Evolutionary conservation across 2,329 filamentous ascomycete species (phyloP).

Genomic region (Cercospora sojina): DNA sequence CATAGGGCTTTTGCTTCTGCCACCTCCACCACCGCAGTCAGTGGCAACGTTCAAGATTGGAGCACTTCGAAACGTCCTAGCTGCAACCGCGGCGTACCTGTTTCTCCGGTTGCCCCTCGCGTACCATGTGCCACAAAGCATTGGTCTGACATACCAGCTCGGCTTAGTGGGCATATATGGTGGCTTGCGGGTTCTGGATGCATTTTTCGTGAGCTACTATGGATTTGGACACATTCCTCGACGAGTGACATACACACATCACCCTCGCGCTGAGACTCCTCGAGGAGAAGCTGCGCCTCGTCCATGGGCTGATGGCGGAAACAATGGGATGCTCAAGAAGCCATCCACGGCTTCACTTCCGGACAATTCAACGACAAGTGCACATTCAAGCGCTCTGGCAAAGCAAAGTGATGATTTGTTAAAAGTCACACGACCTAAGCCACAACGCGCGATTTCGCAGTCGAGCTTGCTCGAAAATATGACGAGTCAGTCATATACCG

Average conservation of each 20-base stretch:
- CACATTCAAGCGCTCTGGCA: conserved; percentile 9
- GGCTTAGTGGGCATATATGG: conserved; percentile 47
- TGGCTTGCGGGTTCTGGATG: conserved; percentile 44
- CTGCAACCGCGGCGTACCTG: conserved; percentile 40
- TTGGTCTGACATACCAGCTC: conserved; percentile 49
- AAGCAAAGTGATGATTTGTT: conserved; percentile 14
- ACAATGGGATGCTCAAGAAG: conserved; percentile 22
- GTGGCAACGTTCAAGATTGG: conserved; percentile 36
- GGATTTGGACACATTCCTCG: conserved; percentile 44
- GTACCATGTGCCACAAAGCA: conserved; percentile 47
- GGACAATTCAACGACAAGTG: conserved; percentile 1
- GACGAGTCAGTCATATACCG: conserved; percentile 28
- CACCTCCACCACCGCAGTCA: conserved; percentile 41
- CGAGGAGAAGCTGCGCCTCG: conserved; percentile 18
- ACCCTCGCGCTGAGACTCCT: conserved; percentile 36
- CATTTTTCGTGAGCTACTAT: conserved; percentile 47
- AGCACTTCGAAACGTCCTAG: conserved; percentile 41
- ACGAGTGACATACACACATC: conserved; percentile 45
- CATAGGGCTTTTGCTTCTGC: conserved; percentile 44
- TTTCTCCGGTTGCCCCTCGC: conserved; percentile 46
- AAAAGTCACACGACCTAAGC: conserved; percentile 12
- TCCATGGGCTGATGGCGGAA: conserved; percentile 25
- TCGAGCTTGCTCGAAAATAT: conserved; percentile 31
- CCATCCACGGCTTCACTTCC: conserved; percentile 6
- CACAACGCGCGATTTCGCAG: conserved; percentile 23